Evolutionary conservation across 1,139 yeast genomes (phyloP), one percentile per base, ranked within the genome.

Genomic region (Pneumocystis sp.): DNA sequence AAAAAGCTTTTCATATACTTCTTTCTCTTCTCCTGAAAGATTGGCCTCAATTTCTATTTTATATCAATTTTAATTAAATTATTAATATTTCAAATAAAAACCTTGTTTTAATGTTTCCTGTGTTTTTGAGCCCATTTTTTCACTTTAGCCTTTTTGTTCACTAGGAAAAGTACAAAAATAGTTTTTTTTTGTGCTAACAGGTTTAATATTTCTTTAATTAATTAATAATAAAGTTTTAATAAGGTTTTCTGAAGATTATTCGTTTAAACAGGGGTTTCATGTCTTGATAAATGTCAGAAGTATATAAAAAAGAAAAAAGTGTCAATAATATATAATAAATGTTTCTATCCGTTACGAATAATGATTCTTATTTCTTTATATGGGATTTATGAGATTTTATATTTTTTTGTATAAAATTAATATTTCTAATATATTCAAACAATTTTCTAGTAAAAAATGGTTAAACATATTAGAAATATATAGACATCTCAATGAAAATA

Each of bases 1-100:
- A 79, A 93, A 95, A 65, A 90, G 80, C 68, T 84, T 85, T 19
- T 89, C 84, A 74, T 83, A 90, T 66, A 84, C 79, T 69, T 80
- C 79, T 74, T 87, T 85, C 75, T 93, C 99, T 68, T 89, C 96
- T 44, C 85, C 79, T 17, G 95, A 83, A 69, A 93, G 84, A 44
- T 50, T 21, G n/a, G n/a, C 31, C 6, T 19, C 10, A 3, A 50
- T 50, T 10, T 50, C 57, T 50, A 50, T 25, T 21, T 50, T 25
- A 50, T 50, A 50, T 25, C 17, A 50, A 12, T 50, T 50, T 50
- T 25, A 10, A 8, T 19, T 29, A 50, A 50, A 10, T 25, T 50
- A 25, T 7, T 50, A 25, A 4, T 25, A 25, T 50, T 50, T 50
- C 12, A 25, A 50, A 19, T 25, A 50, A 50, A 50, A 50, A 50